phyloP scores from a whole-genome alignment of 2,329 filamentous ascomycete species.

The Colletotrichum endophyticum region DNA sequence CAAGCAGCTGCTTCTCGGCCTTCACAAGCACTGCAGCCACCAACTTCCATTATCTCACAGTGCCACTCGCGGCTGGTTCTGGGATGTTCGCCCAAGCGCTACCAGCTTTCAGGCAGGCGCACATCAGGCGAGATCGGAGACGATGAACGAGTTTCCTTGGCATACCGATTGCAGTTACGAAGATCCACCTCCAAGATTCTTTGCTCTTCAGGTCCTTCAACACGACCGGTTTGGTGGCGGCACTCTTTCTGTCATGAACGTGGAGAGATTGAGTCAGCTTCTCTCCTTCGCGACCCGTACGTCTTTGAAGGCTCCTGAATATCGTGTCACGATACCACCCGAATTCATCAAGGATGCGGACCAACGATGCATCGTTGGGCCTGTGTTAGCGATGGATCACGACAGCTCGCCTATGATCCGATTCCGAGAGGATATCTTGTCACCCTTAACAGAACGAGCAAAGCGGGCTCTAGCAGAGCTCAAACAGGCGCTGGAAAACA shows the following conservation, averaged over 20 bases:
- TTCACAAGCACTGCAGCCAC: slow-evolving; percentile 38
- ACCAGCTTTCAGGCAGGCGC: slow-evolving; percentile 30
- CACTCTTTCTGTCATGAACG: slow-evolving; percentile 42
- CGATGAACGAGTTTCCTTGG: slow-evolving; percentile 47
- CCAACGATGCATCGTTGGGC: slow-evolving; percentile 23
- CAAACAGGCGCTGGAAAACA: slow-evolving; percentile 17
- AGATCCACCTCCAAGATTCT: slow-evolving; percentile 37
- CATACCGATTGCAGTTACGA: slow-evolving; percentile 51
- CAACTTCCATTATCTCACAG: slow-evolving; percentile 44
- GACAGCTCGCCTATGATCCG: slow-evolving; percentile 26
- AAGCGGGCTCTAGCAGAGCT: slow-evolving; percentile 28
- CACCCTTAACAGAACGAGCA: slow-evolving; percentile 28
- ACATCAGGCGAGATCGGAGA: slow-evolving; percentile 44
- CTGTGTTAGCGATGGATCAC: slow-evolving; percentile 21
- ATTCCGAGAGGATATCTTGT: slow-evolving; percentile 35
- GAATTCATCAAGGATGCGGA: slow-evolving; percentile 37
- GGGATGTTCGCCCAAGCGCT: slow-evolving; percentile 41
- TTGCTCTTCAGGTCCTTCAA: slow-evolving; percentile 46
- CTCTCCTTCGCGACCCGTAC: slow-evolving; percentile 27
- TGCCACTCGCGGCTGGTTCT: slow-evolving; percentile 46
- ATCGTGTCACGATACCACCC: slow-evolving; percentile 32
- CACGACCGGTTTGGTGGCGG: slow-evolving; percentile 44
- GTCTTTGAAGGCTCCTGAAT: slow-evolving; percentile 31
- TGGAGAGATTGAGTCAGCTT: slow-evolving; percentile 28
- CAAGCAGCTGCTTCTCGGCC: slow-evolving; percentile 31